Percentiles rank a stretch among this genome's conserved stretches.
Evolutionary conservation across 805 yeast species (phyloP).

Genomic region (Yarrowia hollandica): DNA sequence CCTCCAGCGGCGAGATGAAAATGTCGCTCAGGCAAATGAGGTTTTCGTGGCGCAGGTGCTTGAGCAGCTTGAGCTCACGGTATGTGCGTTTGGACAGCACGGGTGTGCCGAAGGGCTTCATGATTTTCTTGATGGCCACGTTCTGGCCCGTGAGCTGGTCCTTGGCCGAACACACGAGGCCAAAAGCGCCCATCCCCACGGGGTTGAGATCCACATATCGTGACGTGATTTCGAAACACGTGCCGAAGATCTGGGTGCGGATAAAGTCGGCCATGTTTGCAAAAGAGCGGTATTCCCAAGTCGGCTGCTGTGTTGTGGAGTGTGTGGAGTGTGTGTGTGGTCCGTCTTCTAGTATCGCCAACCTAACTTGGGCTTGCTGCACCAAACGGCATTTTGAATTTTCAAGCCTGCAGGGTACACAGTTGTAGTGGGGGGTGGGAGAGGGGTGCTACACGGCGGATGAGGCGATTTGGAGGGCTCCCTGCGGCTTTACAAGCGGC

Average conservation of each 20-base stretch:
- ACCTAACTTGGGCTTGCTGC: conserved; percentile 27
- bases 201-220: conserved; percentile 87
- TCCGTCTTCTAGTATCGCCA: conserved; percentile 6
- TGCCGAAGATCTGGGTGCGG: conserved; percentile 89
- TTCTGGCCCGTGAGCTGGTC: conserved; percentile 88
- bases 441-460: not conserved
- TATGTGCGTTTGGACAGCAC: conserved; percentile 95
- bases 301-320: not conserved
- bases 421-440: not conserved
- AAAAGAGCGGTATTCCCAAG: not conserved
- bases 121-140: conserved; percentile 95
- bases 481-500: too few species aligned
- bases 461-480: too few species aligned
- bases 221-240: conserved; percentile 87
- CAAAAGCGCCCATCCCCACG: conserved; percentile 99
- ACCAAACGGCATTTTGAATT: conserved; percentile 18
- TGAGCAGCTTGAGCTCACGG: conserved; percentile 88
- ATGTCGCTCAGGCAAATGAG: conserved; percentile 90
- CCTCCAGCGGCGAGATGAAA: conserved; percentile 91
- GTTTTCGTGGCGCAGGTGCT: conserved; percentile 93
- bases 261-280: conserved; percentile 39
- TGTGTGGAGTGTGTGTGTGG: not conserved
- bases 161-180: conserved; percentile 93
- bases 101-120: conserved; percentile 95
- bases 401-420: conserved; percentile 17